Conservation (phyloP, 2,329 filamentous ascomycete species). For the Epichloe sibirici region DNA sequence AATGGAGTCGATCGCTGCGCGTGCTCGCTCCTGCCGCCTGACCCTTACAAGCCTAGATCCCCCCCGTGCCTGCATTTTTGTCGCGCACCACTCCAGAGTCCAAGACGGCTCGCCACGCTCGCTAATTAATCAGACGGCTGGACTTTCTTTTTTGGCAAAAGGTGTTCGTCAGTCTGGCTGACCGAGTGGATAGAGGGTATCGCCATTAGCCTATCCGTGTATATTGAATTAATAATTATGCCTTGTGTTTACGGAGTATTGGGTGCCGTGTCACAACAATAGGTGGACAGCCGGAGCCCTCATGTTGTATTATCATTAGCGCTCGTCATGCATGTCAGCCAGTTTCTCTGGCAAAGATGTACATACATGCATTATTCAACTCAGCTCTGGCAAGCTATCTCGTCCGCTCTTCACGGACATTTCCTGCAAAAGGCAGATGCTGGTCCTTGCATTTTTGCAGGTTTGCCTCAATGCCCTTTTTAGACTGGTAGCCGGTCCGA, state of each 20-base stretch:
- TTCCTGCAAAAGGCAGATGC: neutral
- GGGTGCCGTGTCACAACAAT: neutral
- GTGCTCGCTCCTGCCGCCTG: neutral
- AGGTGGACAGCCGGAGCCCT: neutral
- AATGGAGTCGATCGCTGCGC: neutral
- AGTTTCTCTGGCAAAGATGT: neutral
- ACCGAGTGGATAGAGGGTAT: neutral
- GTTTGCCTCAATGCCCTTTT: neutral
- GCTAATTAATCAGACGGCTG: neutral
- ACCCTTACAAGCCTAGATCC: neutral
- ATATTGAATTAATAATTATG: neutral
- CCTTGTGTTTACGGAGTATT: no score
- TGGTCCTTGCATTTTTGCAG: conserved; percentile 3
- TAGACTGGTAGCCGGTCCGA: neutral
- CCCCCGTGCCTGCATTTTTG: neutral
- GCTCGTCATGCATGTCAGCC: neutral
- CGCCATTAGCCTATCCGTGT: neutral
- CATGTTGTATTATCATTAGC: neutral
- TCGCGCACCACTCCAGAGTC: no score
- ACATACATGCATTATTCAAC: neutral
- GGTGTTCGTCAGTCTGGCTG: neutral
- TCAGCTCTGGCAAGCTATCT: neutral
- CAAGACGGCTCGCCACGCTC: neutral
- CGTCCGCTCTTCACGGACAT: neutral
- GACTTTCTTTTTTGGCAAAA: neutral